phyloP scores from a whole-genome alignment of 2,329 filamentous ascomycete genomes.

The Ophiostoma sp. region DNA sequence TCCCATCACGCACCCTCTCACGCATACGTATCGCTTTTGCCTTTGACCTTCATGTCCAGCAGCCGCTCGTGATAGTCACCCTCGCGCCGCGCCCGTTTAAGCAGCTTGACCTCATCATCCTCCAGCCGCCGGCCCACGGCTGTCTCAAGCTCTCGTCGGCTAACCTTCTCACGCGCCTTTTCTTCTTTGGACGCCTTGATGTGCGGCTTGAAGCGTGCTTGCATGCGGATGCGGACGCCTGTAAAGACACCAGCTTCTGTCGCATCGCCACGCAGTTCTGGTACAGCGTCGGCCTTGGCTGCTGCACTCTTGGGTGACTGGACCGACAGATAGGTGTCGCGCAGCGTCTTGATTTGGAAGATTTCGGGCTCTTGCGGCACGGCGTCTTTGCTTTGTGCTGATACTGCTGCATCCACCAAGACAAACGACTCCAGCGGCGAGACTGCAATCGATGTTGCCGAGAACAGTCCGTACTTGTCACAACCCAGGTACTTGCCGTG shows the following conservation, averaged over 20 bases:
- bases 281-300: conserved; percentile 47
- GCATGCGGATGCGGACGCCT: conserved; percentile 83
- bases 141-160: conserved; percentile 78
- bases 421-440: conserved; percentile 80
- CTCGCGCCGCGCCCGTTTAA: conserved; percentile 81
- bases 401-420: conserved; percentile 60
- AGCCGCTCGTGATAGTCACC: conserved; percentile 88
- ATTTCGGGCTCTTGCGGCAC: conserved; percentile 52
- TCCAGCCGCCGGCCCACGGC: conserved; percentile 73
- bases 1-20: background rate
- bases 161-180: conserved; percentile 82
- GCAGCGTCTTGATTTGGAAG: conserved; percentile 73
- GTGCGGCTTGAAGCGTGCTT: conserved; percentile 87
- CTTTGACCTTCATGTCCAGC: conserved; percentile 84
- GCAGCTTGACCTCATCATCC: conserved; percentile 79
- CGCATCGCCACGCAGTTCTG: conserved; percentile 76
- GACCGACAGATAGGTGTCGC: conserved; percentile 68
- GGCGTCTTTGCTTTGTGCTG: background rate
- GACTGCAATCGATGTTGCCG: conserved; percentile 77
- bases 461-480: conserved; percentile 78
- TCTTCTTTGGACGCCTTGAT: conserved; percentile 78
- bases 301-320: conserved; percentile 48
- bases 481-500: conserved; percentile 87
- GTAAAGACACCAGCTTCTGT: conserved; percentile 67
- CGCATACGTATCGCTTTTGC: conserved; percentile 82